Base-by-base conservation (phyloP, 2,329 filamentous ascomycete species). In the Lachnellula occidentalis region DNA sequence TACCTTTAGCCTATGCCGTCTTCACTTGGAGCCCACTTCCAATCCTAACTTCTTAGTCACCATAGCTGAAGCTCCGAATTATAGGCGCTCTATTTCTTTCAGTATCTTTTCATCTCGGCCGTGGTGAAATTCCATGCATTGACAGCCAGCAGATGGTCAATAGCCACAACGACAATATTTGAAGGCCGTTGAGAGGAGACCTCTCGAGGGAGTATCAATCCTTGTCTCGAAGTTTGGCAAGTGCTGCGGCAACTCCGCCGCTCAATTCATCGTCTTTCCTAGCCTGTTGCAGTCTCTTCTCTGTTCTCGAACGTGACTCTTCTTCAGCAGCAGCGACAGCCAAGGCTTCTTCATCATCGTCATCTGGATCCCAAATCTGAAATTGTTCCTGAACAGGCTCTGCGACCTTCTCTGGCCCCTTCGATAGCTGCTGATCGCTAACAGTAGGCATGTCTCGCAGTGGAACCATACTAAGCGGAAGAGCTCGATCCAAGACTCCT, bases 161-260 rank as follows among this genome's bases (percentile, higher is more conserved):
- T 31, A 11, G 27, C 27, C 9, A 31, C 27, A 31, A 31, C 27
- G 27, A 31, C 9, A 31, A 9, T 31, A 9, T 11, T 11, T 31
- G 8, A 11, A 31, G 27, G 11, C 27, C 8, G 8, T 12, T 31
- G 27, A 31, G 27, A 24, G 24, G 4, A 39, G 3, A 15, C 15
- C n/a, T 39, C 15, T 9, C 15, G 19, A 19, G 19, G 11, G 8
- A 43, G n/a, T 43, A 58, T 41, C 51, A 50, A 22, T 31, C 39
- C 5, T 56, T 63, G 12, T 60, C 54, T 50, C 64, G 58, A 22
- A 87, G 68, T 59, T 73, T 83, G 7, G 82, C 82, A 57, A 87
- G 65, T 15, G 83, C 83, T 34, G 80, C 81, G 45, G 82, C 81
- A 46, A 87, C 71, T 2, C 83, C 82, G 45, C 76, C 80, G 56